These are phyloP conservation scores for Fusarium pseudonygamai DNA, from an alignment of 2,329 filamentous ascomycete genomes.

Conservation along the genomic window DNA sequence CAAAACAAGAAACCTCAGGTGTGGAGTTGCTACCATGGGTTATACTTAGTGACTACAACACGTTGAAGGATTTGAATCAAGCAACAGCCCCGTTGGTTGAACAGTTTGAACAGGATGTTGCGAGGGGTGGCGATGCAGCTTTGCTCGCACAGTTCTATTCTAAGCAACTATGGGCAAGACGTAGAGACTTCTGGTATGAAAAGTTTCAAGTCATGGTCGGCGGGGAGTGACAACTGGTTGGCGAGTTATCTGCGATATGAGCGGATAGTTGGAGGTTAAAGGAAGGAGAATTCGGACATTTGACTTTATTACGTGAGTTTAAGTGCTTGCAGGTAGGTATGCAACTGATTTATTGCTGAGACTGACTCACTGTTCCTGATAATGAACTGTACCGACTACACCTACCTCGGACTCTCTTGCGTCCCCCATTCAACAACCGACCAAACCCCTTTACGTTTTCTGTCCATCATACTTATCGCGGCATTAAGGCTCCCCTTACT, in stretches of 20 bases:
- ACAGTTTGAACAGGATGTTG: conserved; percentile 47
- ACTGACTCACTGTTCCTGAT: neutral
- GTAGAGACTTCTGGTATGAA: conserved; percentile 46
- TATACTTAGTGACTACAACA: conserved; percentile 39
- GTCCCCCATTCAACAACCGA: neutral
- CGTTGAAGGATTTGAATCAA: conserved; percentile 40
- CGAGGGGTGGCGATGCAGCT: conserved; percentile 29
- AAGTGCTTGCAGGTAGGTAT: neutral
- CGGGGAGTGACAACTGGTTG: neutral
- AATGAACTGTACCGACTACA: neutral
- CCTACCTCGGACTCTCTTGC: neutral
- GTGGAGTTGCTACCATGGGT: conserved; percentile 14
- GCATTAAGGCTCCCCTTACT: neutral
- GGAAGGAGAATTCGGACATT: neutral
- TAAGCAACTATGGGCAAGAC: conserved; percentile 37
- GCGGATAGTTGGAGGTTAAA: neutral
- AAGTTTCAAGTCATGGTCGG: conserved; percentile 27
- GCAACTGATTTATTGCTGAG: neutral
- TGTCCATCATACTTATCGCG: neutral
- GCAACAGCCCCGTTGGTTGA: conserved; percentile 44
- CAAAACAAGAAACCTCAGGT: neutral
- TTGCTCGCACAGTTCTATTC: conserved; percentile 46
- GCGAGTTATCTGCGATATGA: neutral
- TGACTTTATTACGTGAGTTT: neutral
- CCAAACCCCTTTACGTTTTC: neutral